Conservation (phyloP, 208 protist genomes). For the Acanthamoeba castellanii region DNA sequence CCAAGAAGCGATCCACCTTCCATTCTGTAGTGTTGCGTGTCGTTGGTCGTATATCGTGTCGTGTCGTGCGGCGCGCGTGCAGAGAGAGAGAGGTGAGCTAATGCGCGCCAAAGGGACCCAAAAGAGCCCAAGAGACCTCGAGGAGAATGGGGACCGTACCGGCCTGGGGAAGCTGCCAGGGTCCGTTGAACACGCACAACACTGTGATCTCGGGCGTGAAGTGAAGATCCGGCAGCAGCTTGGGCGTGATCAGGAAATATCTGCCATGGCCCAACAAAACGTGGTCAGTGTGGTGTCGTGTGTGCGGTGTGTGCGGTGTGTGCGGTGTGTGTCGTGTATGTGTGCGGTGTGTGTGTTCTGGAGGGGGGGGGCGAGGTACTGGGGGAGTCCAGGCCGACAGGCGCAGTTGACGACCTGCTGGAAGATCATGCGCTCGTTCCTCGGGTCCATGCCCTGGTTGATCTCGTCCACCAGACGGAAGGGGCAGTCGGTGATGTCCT, state of each 20-base stretch:
- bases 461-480: slow-evolving; percentile 94
- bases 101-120: too few relatives aligned
- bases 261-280: not conserved
- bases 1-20: slow-evolving; percentile 39
- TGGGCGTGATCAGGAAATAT: slow-evolving; percentile 85
- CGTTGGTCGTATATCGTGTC: too few relatives aligned
- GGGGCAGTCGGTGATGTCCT: slow-evolving; percentile 89
- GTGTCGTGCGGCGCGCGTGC: not conserved
- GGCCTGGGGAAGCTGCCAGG: slow-evolving; percentile 77
- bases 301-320: not conserved
- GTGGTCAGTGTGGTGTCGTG: not conserved
- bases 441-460: slow-evolving; percentile 89
- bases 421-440: slow-evolving; percentile 85
- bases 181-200: slow-evolving; percentile 83
- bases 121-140: not conserved
- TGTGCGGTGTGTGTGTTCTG: too few relatives aligned
- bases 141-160: not conserved
- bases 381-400: slow-evolving; percentile 76
- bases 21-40: not conserved
- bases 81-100: too few relatives aligned
- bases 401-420: slow-evolving; percentile 79
- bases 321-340: too few relatives aligned
- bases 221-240: slow-evolving; percentile 81
- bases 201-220: slow-evolving; percentile 79
- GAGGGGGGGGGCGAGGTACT: slow-evolving; percentile 50